Conservation (phyloP, 768 basidiomycete species). For the Gyrodon lividus region DNA sequence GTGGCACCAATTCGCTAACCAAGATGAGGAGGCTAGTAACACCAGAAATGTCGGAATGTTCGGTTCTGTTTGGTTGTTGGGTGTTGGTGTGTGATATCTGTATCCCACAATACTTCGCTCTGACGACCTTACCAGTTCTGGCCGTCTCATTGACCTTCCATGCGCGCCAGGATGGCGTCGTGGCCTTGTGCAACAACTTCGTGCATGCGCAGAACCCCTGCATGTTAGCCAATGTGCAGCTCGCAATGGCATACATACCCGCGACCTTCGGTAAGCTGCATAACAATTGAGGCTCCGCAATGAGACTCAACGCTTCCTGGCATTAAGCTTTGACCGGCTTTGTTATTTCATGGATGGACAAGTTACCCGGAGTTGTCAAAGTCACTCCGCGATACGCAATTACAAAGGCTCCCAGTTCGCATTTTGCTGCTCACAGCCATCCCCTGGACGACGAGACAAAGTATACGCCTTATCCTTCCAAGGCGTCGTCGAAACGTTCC, state of each 20-base stretch:
- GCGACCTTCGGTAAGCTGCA: conserved; percentile 25
- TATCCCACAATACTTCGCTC: neutral
- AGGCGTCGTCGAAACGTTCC: conserved; percentile 4
- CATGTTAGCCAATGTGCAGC: conserved; percentile 19
- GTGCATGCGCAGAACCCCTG: conserved; percentile 19
- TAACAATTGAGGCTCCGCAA: neutral
- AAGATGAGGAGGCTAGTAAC: conserved; percentile 21
- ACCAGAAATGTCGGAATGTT: conserved; percentile 24
- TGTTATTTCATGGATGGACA: conserved; percentile 29
- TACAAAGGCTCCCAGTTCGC: conserved; percentile 34
- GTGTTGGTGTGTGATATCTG: conserved; percentile 13
- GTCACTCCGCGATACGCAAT: conserved; percentile 25
- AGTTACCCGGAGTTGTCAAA: conserved; percentile 21
- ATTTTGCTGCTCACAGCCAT: conserved; percentile 20
- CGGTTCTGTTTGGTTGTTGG: conserved; percentile 15
- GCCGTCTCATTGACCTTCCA: conserved; percentile 27
- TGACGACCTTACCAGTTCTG: conserved; percentile 15
- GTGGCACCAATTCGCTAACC: conserved; percentile 11
- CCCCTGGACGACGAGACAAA: conserved; percentile 18
- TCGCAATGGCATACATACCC: conserved; percentile 31
- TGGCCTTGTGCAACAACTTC: conserved; percentile 33
- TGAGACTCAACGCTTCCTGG: neutral
- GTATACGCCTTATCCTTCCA: conserved; percentile 14
- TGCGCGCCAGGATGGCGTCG: conserved; percentile 17
- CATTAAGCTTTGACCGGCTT: conserved; percentile 20